Evolutionary conservation across 2,329 filamentous ascomycete genomes (phyloP), one percentile per base, ranked within the genome.

Genomic region (Chaetomium sp.): DNA sequence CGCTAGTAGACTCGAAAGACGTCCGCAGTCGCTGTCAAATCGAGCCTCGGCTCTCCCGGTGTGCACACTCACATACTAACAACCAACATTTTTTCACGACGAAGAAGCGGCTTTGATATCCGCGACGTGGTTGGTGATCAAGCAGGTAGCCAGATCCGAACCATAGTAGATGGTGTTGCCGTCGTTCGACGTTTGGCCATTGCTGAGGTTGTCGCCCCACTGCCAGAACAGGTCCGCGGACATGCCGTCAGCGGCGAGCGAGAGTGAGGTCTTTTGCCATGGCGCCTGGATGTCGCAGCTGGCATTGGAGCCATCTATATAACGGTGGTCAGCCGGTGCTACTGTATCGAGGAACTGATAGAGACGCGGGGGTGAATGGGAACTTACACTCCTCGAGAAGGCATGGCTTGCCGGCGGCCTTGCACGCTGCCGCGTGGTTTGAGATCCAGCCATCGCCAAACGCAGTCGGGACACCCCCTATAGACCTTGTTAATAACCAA

Each of bases 121-220:
- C 33, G 34, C 40, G 19, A 77, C 68, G 58, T 78, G 74, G 46
- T 78, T 66, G 6, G 70, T 72, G 33, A 77, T 72, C 55, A 78
- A 60, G 59, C 75, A 78, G 10, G 69, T 68, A 65, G 71, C 76
- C 27, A 75, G 70, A 10, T 64, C 65, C 14, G 67, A 71, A 19
- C 69, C 70, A 35, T 70, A 72, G 62, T 74, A 77, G 56, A 78
- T 72, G 10, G 75, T 77, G 52, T 73, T 70, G n/a, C 70, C 71
- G 49, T 78, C 75, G 52, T 76, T 67, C 47, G 69, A 66, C 0
- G 74, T 70, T 58, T 69, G 68, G 2, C 76, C 76, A 7, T 59
- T 69, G 67, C 73, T 74, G 38, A 74, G 62, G 5, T 61, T 65
- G 55, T 73, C 71, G n/a, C 72, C 72, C 60, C 70, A 69, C 58